A percentile compares a stretch with the other conserved stretches of the same genome.
phyloP scores from a whole-genome alignment of 805 yeast genomes.

The Ogataea allantospora region DNA sequence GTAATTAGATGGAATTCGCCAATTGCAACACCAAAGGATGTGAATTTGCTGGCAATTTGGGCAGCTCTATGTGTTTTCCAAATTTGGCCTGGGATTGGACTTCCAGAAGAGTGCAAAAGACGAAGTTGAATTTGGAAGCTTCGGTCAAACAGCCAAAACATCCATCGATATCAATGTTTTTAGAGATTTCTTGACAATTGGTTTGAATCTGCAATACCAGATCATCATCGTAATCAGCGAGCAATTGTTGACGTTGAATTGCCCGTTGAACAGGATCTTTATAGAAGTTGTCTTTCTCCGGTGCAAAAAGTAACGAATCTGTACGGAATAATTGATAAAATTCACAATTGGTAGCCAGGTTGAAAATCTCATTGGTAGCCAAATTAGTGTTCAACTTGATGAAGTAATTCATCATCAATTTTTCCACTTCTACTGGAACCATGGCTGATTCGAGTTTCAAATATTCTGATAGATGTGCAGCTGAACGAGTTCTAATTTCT shows the following conservation, averaged over 20 bases:
- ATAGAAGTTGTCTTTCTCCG: constrained; percentile 68
- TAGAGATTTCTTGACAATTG: constrained; percentile 1
- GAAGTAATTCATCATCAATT: constrained; percentile 21
- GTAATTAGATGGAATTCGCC: constrained; percentile 4
- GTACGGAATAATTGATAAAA: constrained; percentile 17
- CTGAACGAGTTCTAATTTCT: constrained; percentile 49
- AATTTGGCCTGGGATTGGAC: constrained; percentile 9
- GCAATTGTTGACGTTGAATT: constrained; percentile 14
- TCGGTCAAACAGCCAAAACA: constrained; percentile 32
- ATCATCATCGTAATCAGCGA: background rate
- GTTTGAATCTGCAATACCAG: background rate
- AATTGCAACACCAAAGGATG: constrained; percentile 21
- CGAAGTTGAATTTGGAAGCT: constrained; percentile 23
- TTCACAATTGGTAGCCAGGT: constrained; percentile 4
- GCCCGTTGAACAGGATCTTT: constrained; percentile 42
- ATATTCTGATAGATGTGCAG: constrained; percentile 38
- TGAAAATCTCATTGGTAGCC: background rate
- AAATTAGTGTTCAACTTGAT: constrained; percentile 5
- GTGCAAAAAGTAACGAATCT: constrained; percentile 49
- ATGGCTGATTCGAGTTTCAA: constrained; percentile 22
- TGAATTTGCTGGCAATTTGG: constrained; percentile 6
- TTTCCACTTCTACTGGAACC: constrained; percentile 37
- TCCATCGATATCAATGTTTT: constrained; percentile 23
- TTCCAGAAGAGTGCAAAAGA: constrained; percentile 20
- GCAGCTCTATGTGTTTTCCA: background rate